Base-by-base conservation (phyloP, 169 alveolate species). In the Cryptosporidium tyzzeri region DNA sequence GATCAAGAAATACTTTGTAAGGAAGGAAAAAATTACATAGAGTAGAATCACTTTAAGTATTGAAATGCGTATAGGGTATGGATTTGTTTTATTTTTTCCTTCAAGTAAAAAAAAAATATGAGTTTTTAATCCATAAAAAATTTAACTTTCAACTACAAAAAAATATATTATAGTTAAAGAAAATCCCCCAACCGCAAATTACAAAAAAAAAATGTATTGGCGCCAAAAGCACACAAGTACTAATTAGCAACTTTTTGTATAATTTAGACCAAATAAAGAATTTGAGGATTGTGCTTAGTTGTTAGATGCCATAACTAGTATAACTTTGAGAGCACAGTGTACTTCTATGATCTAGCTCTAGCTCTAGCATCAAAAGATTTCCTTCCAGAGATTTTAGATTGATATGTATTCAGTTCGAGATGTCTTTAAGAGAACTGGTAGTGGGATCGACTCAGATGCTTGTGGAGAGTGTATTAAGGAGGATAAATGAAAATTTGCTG, bases 381-480 rank as follows among this genome's bases (percentile, higher is more conserved):
- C 18, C 26, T 55, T 53, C 23, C 2, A 55, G 37, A 37, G 14
- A 55, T 55, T 26, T 23, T 55, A 69, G 62, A 21, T 53, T 73
- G 86, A 73, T 73, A 73, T 73, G 86, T 16, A 23, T 23, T 35
- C 51, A 31, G 33, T 29, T 37, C 71, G 71, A 26, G 23, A 80
- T 80, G 89, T 80, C 89, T 37, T 41, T 80, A 48, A 59, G 89
- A 62, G 89, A 65, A 35, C 67, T 80, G 45, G 89, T 80, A 44
- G 75, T 80, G 29, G 89, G 89, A 9, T 65, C 89, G 14, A 80
- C 89, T 45, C 89, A 80, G 26, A 80, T 80, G 89, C 51, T 80
- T 18, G 89, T 80, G 62, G 89, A 80, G 68, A 80, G 89, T 80
- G 89, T 80, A 37, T 58, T 80, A 33, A 80, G 89, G 44, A 80